Base-by-base conservation (phyloP, 768 basidiomycete genomes). In the Phallus indusiatus region DNA sequence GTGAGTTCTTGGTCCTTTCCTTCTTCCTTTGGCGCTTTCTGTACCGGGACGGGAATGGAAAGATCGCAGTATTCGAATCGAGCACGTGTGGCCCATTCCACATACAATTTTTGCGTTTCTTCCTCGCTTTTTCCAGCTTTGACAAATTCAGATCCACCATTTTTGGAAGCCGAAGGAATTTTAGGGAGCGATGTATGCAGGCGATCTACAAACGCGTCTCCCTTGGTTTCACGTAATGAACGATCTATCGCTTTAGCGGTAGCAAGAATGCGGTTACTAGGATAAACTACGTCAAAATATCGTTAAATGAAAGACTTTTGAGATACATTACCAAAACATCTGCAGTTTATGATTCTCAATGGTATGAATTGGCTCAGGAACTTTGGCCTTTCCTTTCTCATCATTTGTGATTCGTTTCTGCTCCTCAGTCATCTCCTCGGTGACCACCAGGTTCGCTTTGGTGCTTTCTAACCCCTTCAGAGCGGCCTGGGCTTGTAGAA, bases 21-120 rank as follows among this genome's bases (percentile, higher is more conserved):
- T 12, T 74, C 73, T 3, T 74, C 69, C 35, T 68, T 67, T 58
- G 63, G 17, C 63, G 71, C 56, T 56, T 49, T 53, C 59, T 53
- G 48, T 14, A 54, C 46, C 10, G 79, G 72, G 22, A 88, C 68
- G 1, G 83, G 72, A 24, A 88, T 68, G 1, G 83, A 79, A 62
- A 96, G 77, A 71, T 96, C 92, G 68, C 91, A 94, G 67, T 96
- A 95, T 70, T 94, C 90, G 72, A 96, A 97, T 54, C 93, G 78
- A 22, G 81, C 80, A 63, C 79, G 76, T 10, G 77, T 88, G 5
- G 90, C 91, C 94, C 94, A 97, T 46, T 87, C 81, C 56, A 88
- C 67, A 69, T 97, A 96, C 8, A 79, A 77, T 67, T 83, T 84
- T 64, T 76, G 75, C 1, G 83, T 76, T 28, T 78, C 80, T 67